Base-by-base conservation (phyloP, 805 yeast genomes). In the Suhomyces emberorum region DNA sequence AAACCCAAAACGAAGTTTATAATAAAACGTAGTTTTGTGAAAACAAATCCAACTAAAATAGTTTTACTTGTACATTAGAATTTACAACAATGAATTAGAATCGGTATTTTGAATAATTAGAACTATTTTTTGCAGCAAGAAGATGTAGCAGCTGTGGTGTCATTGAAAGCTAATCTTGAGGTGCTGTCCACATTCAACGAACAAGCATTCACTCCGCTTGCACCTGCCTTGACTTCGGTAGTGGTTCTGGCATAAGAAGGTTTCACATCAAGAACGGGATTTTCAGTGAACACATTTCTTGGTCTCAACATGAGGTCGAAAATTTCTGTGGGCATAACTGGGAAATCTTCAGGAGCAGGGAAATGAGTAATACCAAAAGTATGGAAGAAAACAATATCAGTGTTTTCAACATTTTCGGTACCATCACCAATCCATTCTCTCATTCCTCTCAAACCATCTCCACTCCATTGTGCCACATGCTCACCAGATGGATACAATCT, bases 331-430 rank as follows among this genome's bases (percentile, higher is more conserved):
- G 93, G 93, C 93, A 84, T 84, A 46, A 84, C 76, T 39, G 93
- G 93, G 81, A 83, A 84, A 61, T 84, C 95, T 67, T 84, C 93
- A 41, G 93, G 91, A 10, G 89, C 81, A 41, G 95, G 95, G 76
- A 83, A 81, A 59, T 84, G 95, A 22, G 91, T 79, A 48, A 84
- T 77, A 52, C 93, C 93, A 53, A 85, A 84, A 19, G 91, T 84
- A 62, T 84, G 89, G 79, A 79, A 85, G 51, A 81, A 65, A 35
- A 84, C 73, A 42, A 84, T 73, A 57, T 85, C 93, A 26, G 86
- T 79, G 65, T 80, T 72, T 47, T 77, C 83, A 51, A 80, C 65
- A 15, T 57, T 56, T 38, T 70, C 85, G 5, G 60, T 33, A 41
- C 83, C 83, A 49, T 80, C 79, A 37, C 79, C 83, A 42, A 76